Evolutionary conservation across 2,329 filamentous ascomycete genomes (phyloP).

Genomic region (Aureobasidium sp.): DNA sequence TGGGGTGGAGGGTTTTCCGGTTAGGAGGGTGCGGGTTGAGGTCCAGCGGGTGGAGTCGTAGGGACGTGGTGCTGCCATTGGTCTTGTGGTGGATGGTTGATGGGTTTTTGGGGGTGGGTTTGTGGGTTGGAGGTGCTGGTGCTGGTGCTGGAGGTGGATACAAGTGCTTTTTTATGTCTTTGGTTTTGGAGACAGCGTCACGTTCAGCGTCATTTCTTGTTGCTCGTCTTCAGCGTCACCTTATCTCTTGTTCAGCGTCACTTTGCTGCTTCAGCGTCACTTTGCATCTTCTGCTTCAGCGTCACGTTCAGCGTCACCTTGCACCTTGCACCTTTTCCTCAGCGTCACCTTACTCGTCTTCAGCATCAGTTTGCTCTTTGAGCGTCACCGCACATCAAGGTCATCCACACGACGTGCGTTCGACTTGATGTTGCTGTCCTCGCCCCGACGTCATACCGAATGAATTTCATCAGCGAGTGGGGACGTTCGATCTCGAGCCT

Average conservation of each 20-base stretch:
- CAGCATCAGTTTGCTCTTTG: background rate
- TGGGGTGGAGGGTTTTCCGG: constrained; percentile 10
- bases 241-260: background rate
- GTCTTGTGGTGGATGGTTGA: background rate
- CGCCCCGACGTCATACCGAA: background rate
- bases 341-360: background rate
- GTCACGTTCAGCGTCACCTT: background rate
- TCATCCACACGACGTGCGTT: background rate
- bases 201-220: background rate
- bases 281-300: background rate
- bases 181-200: background rate
- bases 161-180: no score
- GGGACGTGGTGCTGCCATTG: background rate
- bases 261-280: background rate
- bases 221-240: background rate
- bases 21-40: constrained; percentile 11
- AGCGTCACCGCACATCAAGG: background rate
- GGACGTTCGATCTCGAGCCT: background rate
- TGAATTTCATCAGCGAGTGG: background rate
- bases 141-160: background rate
- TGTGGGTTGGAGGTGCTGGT: background rate
- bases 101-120: background rate
- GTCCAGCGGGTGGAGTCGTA: constrained; percentile 8
- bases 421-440: background rate
- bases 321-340: background rate